Evolutionary conservation across 345 rosid genomes (phyloP), one percentile per base, ranked within the genome.

Genomic region (Firmiana major): DNA sequence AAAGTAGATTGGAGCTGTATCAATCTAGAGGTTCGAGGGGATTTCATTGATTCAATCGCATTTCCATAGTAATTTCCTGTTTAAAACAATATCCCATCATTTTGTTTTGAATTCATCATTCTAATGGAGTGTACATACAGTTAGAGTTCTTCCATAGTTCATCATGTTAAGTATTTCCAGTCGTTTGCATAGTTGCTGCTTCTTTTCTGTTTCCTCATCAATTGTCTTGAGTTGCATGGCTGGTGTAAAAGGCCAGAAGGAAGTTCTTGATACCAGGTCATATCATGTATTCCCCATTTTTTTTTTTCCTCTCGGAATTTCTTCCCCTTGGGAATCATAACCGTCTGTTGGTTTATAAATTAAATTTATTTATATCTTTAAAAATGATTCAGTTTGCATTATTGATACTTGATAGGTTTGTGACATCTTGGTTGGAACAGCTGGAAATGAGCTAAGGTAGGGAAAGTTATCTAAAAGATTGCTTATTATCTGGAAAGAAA

Each of bases 21-120:
- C 98, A 90, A 79, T 88, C 96, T 9, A 91, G 98, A 89, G 93
- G 97, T 10, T 82, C 96, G 36, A 88, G 96, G 80, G 88, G 91
- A 65, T 90, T 89, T 86, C 88, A 72, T 34, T 72, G 62, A 72
- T 83, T 77, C 49, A 34, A 62, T 22, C 64, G 24, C 11, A 68
- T 73, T 48, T 63, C 67, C 12, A 26, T 63, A 28, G 42, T 19
- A 60, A 21, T 71, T 42, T 43, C 19, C 13, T 62, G 26, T 51
- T 64, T 46, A 81, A 74, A 75, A 70, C 40, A 31, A 54, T 42
- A 38, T 51, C 58, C 51, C 5, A 58, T 73, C 60, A n/a, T 70
- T 65, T 60, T 66, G 64, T 54, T 69, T 63, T 21, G 12, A 26
- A 48, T 73, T 68, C 71, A 22, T 76, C 40, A 63, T 75, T 77